Base-by-base conservation (phyloP, 345 rosid genomes). In the Aquilaria sinensis region DNA sequence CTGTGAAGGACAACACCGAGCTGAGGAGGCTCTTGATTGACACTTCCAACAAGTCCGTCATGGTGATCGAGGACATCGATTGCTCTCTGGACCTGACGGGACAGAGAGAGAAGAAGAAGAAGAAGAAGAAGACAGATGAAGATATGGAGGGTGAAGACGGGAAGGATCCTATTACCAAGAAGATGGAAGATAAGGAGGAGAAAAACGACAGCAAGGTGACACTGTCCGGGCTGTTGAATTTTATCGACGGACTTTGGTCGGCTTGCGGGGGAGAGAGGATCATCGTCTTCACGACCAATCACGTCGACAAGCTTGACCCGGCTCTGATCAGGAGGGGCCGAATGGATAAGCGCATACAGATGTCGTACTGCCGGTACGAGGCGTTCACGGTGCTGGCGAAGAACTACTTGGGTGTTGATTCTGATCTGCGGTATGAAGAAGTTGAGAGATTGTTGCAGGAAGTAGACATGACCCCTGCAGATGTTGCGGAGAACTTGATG, bases 181-280 rank as follows among this genome's bases (percentile, higher is more conserved):
- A 33, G 60, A n/a, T 5, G 2, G 43, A 37, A 37, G 43, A 37
- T 5, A 32, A 52, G 23, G 65, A 62, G 13, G 49, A 65, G 53
- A 45, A 6, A 12, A 31, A 47, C 10, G 47, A 30, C 1, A 65
- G 67, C 31, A 53, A 64, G 9, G 73, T 68, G 2, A 74, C 77
- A 3, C 47, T 66, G 32, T 69, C 77, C 0, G 77, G 74, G 49
- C 57, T 74, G 16, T 9, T 74, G 58, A 74, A 74, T 58, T 61
- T 65, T 14, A 65, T 74, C 12, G 77, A 74, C 52, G 77, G 74
- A 9, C 29, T 74, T 11, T 69, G 77, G 70, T 74, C 77, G 3
- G 70, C 77, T 34, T 74, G 64, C 14, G 73, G 61, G 30, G 73
- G 61, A 9, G 73, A 74, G 53, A 74, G 77, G 10, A 56, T 73